Base-by-base conservation (phyloP, 1,139 yeast species). In the Pichiaceae sp. region DNA sequence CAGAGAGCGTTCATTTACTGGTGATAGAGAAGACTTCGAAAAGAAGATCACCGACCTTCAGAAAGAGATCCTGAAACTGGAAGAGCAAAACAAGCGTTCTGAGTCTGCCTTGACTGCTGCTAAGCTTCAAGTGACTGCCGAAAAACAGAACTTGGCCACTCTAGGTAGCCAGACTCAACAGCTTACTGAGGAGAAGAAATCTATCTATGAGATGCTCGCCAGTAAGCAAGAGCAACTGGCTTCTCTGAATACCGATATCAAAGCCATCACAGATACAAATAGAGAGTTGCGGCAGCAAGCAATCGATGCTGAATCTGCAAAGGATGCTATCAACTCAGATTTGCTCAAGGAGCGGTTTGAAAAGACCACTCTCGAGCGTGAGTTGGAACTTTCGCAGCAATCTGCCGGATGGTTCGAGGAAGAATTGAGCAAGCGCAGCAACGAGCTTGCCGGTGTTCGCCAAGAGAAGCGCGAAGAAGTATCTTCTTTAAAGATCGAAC, bases 241-340 rank as follows among this genome's bases (percentile, higher is more conserved):
- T 28, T 64, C 62, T n/a, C 57, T 75, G 32, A 70, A 70, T 38
- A 63, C 61, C n/a, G 77, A 78, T 35, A 57, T 77, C n/a, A 71
- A 69, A 32, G 57, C 60, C 17, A 54, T 78, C 25, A 21, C 46
- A 0, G 59, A 62, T 15, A 62, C 70, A 4, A 73, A 71, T 42
- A 70, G 76, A 20, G 57, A 56, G 8, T 50, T 64, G n/a, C 63
- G 76, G 34, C 56, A 61, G 37, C 47, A 55, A 11, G 43, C 63
- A 7, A 55, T 66, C 27, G 68, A 65, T 6, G 46, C 66, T 8
- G 60, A 59, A 34, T 28, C 47, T 8, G 31, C 40, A 1, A 44
- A 46, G 26, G 58, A 57, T 28, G 25, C 33, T 4, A 26, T 46
- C 2, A 36, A 41, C 12, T 44, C 51, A 12, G 56, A 57, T 14